A percentile compares a stretch with the other conserved stretches of the same genome.
Conservation (phyloP, 192 early-diverging fungal species). For the Coemansia sp. region DNA sequence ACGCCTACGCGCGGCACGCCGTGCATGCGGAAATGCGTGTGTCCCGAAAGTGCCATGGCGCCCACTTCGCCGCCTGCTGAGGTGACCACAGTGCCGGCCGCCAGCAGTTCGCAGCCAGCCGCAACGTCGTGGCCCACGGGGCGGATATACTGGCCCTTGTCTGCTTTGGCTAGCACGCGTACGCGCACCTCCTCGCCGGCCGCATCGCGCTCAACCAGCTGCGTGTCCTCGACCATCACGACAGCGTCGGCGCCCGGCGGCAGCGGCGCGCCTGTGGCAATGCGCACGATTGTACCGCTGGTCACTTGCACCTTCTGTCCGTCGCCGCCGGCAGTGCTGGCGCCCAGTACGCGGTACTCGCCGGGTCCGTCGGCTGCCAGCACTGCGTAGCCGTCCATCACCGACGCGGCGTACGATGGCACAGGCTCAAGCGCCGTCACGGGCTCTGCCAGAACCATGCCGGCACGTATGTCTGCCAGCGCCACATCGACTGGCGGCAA, state of each 20-base stretch:
- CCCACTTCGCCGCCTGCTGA: conserved; percentile 84
- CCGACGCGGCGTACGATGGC: conserved; percentile 81
- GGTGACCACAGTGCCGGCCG: conserved; percentile 58
- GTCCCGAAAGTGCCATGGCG: conserved; percentile 74
- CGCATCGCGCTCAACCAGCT: conserved; percentile 55
- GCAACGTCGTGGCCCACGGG: conserved; percentile 74
- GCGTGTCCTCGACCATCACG: conserved; percentile 96
- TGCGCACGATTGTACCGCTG: conserved; percentile 64
- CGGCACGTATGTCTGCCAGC: conserved; percentile 36
- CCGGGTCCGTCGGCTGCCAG: conserved; percentile 80
- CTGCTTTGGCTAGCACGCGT: conserved; percentile 21
- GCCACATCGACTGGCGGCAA: conserved; percentile 18
- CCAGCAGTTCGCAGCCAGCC: conserved; percentile 60
- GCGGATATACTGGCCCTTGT: conserved; percentile 68
- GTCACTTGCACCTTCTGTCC: background rate
- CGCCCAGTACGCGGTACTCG: conserved; percentile 62
- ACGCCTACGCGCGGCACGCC: conserved; percentile 71
- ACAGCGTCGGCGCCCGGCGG: conserved; percentile 83
- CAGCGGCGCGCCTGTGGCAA: conserved; percentile 87
- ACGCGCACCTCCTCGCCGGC: conserved; percentile 55
- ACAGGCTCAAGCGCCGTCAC: conserved; percentile 70
- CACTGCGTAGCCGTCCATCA: conserved; percentile 95
- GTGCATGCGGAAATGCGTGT: conserved; percentile 56
- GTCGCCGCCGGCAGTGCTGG: conserved; percentile 57
- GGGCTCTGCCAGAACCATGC: conserved; percentile 73